Percentiles rank a stretch among this genome's conserved stretches.
Evolutionary conservation across 805 yeast genomes (phyloP).

Genomic region (Candida nanaspora): DNA sequence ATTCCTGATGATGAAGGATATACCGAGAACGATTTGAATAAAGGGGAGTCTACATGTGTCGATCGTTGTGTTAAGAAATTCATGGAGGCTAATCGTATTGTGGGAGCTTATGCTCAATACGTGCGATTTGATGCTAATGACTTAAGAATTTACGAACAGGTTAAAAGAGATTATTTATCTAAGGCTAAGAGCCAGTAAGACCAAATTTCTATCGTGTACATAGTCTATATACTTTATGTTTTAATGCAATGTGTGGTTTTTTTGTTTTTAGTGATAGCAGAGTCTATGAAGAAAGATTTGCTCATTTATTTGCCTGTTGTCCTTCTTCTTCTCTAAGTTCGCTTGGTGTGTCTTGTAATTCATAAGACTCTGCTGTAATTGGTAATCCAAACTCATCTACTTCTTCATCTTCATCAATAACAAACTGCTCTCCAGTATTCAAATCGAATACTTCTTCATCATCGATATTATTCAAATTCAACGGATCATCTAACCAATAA

Average conservation of each 20-base stretch:
- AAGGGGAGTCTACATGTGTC: constrained; percentile 77
- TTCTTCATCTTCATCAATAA: constrained; percentile 4
- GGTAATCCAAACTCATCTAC: too few relatives aligned
- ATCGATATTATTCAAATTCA: constrained; percentile 1
- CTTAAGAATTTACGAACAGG: constrained; percentile 21
- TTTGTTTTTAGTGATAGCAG: neutral
- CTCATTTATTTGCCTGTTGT: too few relatives aligned
- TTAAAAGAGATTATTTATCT: constrained; percentile 16
- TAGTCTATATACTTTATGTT: neutral
- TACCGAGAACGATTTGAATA: constrained; percentile 76
- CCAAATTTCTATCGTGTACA: neutral
- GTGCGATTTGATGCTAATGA: constrained; percentile 39
- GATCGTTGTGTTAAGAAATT: constrained; percentile 85
- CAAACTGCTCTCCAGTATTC: constrained; percentile 1
- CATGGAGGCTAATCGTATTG: constrained; percentile 58
- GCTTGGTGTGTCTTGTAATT: constrained; percentile 10
- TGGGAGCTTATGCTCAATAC: constrained; percentile 46
- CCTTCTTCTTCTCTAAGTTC: too few relatives aligned
- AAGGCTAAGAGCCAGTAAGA: too few relatives aligned
- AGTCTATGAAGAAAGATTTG: too few relatives aligned
- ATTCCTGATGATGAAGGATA: constrained; percentile 59
- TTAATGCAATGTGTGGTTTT: neutral
- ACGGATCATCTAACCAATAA: constrained; percentile 15
- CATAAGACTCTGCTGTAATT: constrained; percentile 6
- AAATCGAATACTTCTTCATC: constrained; percentile 3